Evolutionary conservation across 2,329 filamentous ascomycete species (phyloP).

Genomic region (Neurospora sp.): DNA sequence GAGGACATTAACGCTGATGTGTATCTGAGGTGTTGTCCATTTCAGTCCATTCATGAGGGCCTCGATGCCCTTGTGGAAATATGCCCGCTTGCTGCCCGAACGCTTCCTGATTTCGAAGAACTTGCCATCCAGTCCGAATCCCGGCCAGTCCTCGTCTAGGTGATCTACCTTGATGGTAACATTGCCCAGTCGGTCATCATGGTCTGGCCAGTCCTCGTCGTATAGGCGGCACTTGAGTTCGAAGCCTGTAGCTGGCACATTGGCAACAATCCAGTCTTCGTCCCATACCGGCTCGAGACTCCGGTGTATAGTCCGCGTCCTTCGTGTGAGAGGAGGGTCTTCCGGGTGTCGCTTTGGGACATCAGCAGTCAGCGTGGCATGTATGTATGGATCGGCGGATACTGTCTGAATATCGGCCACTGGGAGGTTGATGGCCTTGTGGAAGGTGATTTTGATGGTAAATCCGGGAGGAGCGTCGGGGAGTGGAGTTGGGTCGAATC

Average conservation of each 20-base stretch:
- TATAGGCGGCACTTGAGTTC: conserved; percentile 76
- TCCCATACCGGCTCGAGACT: conserved; percentile 73
- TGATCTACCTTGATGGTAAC: conserved; percentile 57
- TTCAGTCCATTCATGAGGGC: conserved; percentile 42
- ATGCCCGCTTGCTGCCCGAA: conserved; percentile 78
- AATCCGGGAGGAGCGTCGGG: conserved; percentile 67
- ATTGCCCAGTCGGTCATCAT: conserved; percentile 81
- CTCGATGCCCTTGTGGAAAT: conserved; percentile 59
- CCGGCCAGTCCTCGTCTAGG: conserved; percentile 57
- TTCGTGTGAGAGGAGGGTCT: conserved; percentile 63
- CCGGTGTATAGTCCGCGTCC: conserved; percentile 65
- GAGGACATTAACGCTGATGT: conserved; percentile 67
- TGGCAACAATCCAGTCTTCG: conserved; percentile 77
- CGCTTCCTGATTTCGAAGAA: conserved; percentile 70
- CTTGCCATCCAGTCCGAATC: conserved; percentile 48
- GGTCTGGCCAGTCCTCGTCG: conserved; percentile 80
- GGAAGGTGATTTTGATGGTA: conserved; percentile 76
- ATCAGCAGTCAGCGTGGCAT: conserved; percentile 62
- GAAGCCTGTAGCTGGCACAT: conserved; percentile 73
- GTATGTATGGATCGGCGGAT: conserved; percentile 75
- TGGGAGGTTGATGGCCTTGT: conserved; percentile 70
- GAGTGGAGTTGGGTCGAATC: conserved; percentile 70
- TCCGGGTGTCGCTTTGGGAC: conserved; percentile 75
- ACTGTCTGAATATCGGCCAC: conserved; percentile 67
- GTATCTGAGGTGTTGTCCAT: conserved; percentile 49